Conservation (phyloP, 345 rosid genomes). For the Capsella bursapastoris region DNA sequence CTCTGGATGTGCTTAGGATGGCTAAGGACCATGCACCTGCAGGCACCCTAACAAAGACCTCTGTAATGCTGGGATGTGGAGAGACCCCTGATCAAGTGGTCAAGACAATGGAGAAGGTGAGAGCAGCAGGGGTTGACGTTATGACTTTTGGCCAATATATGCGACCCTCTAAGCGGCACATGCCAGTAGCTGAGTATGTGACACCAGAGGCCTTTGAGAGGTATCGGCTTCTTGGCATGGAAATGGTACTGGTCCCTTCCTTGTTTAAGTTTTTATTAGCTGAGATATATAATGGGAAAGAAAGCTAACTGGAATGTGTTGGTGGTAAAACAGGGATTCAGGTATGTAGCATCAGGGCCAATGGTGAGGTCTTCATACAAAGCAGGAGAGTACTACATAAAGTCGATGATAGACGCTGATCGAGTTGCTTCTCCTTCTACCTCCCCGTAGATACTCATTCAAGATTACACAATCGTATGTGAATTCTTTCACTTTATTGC, state of each 20-base stretch:
- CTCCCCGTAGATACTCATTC: conserved; percentile 38
- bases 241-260: conserved; percentile 69
- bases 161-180: conserved; percentile 98
- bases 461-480: conserved; percentile 23
- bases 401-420: conserved; percentile 93
- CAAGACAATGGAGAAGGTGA: conserved; percentile 91
- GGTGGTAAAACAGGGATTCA: conserved; percentile 72
- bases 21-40: conserved; percentile 78
- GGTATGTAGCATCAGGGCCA: conserved; percentile 97
- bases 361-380: conserved; percentile 99
- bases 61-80: conserved; percentile 97
- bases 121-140: conserved; percentile 98
- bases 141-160: conserved; percentile 99
- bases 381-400: conserved; percentile 98
- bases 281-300: not conserved
- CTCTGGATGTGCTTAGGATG: conserved; percentile 84
- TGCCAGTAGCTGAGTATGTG: conserved; percentile 94
- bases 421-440: conserved; percentile 62
- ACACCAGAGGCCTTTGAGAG: conserved; percentile 94
- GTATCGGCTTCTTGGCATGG: conserved; percentile 84
- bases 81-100: conserved; percentile 97
- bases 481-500: conserved; percentile 34
- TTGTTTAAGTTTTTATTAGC: not conserved
- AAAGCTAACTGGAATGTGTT: not conserved
- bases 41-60: conserved; percentile 92